Evolutionary conservation across 805 yeast genomes (phyloP).

Genomic region (Starmerella tilneyi): DNA sequence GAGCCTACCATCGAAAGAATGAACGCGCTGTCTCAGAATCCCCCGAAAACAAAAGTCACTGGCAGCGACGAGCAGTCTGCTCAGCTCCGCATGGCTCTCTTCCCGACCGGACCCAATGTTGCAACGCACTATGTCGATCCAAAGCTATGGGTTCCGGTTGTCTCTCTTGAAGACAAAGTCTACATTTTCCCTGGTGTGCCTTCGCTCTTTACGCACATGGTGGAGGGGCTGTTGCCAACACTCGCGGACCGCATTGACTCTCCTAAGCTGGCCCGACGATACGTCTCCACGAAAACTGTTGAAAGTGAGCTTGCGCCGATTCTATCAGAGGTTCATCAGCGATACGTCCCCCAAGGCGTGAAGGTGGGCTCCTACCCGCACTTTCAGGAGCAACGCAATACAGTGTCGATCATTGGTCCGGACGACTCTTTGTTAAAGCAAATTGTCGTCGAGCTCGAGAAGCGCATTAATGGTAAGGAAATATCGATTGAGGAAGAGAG

Average conservation of each 20-base stretch:
- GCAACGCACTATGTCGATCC: constrained; percentile 36
- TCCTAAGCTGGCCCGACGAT: constrained; percentile 34
- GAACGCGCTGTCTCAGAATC: constrained; percentile 34
- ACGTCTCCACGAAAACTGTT: constrained; percentile 47
- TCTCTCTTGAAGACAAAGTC: constrained; percentile 52
- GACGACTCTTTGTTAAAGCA: constrained; percentile 34
- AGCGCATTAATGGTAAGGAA: constrained; percentile 45
- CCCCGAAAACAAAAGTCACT: constrained; percentile 18
- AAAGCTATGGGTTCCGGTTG: constrained; percentile 75
- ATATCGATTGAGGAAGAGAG: constrained; percentile 50
- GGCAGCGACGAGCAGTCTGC: constrained; percentile 43
- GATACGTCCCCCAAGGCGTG: constrained; percentile 35
- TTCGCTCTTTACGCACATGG: constrained; percentile 49
- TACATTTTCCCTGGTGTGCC: constrained; percentile 81
- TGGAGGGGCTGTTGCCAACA: constrained; percentile 38
- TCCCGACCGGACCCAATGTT: constrained; percentile 43
- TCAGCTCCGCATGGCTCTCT: constrained; percentile 67
- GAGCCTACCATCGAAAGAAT: constrained; percentile 50
- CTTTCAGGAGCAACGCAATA: constrained; percentile 48
- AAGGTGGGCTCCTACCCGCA: constrained; percentile 86
- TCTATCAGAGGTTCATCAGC: constrained; percentile 43
- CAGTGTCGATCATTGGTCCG: constrained; percentile 66
- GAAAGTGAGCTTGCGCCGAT: constrained; percentile 66
- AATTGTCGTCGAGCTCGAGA: constrained; percentile 40
- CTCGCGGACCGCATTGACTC: constrained; percentile 34